These are phyloP conservation scores for Oryza officinalis DNA, from an alignment of 176 grass and related monocot species.

Conservation along the genomic window DNA sequence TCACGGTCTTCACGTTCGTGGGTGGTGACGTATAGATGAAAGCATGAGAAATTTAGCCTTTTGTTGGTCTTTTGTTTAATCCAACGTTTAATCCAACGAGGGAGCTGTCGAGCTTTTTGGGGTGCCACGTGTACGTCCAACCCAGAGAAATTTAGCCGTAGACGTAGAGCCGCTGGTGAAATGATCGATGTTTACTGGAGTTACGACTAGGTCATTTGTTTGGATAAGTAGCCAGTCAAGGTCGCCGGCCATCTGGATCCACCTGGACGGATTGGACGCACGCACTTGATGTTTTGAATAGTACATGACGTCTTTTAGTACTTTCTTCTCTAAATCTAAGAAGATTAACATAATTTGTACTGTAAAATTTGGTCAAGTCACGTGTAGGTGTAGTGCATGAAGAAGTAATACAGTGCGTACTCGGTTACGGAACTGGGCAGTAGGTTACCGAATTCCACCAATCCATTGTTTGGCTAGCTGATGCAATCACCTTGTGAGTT, in stretches of 20 bases:
- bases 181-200: background rate
- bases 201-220: background rate
- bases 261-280: background rate
- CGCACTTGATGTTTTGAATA: background rate
- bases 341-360: background rate
- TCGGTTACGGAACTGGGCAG: background rate
- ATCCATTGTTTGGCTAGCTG: background rate
- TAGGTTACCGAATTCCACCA: too few species aligned
- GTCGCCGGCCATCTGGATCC: background rate
- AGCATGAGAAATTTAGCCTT: background rate
- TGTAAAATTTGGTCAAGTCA: background rate
- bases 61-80: background rate
- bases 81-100: background rate
- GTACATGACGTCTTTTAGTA: too few species aligned
- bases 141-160: background rate
- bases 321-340: background rate
- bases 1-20: background rate
- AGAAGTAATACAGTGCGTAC: too few species aligned
- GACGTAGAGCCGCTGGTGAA: background rate
- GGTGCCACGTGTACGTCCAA: slow-evolving; percentile 5
- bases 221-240: background rate
- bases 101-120: background rate
- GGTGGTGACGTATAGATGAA: background rate
- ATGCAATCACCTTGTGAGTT: background rate
- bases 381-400: too few species aligned